Conservation (phyloP, 768 basidiomycete genomes). For the Cystofilobasidium capitatum region DNA sequence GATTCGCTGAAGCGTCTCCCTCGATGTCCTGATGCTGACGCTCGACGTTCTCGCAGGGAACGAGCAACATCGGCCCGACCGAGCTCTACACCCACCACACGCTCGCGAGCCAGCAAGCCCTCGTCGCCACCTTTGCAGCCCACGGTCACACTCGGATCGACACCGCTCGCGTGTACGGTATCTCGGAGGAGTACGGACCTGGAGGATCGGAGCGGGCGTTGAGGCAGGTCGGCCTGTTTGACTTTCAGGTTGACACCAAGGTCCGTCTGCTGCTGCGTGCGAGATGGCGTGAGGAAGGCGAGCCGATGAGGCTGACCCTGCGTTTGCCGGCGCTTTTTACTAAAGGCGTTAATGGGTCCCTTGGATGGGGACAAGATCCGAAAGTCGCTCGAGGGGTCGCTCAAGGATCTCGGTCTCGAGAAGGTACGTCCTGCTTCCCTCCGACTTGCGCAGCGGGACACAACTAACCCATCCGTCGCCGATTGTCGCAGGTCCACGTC, state of each 20-base stretch:
- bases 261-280: neutral
- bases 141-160: neutral
- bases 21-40: neutral
- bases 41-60: neutral
- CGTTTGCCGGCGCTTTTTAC: neutral
- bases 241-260: slow-evolving; percentile 7
- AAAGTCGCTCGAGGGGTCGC: slow-evolving; percentile 3
- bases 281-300: neutral
- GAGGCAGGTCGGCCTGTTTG: neutral
- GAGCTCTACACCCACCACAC: slow-evolving; percentile 11
- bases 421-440: neutral
- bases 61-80: slow-evolving; percentile 7
- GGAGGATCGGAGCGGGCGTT: slow-evolving; percentile 5
- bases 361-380: neutral
- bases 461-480: neutral
- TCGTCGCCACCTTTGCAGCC: neutral
- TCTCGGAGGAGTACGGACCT: slow-evolving; percentile 1
- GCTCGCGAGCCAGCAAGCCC: neutral
- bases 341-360: neutral
- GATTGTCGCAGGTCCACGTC: slow-evolving; percentile 7
- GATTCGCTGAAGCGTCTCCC: neutral
- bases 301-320: neutral
- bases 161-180: slow-evolving; percentile 9
- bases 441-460: neutral
- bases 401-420: slow-evolving; percentile 9